Evolutionary conservation across 2,329 filamentous ascomycete genomes (phyloP), one percentile per base, ranked within the genome.

Genomic region (Neonectria neomacrospora): DNA sequence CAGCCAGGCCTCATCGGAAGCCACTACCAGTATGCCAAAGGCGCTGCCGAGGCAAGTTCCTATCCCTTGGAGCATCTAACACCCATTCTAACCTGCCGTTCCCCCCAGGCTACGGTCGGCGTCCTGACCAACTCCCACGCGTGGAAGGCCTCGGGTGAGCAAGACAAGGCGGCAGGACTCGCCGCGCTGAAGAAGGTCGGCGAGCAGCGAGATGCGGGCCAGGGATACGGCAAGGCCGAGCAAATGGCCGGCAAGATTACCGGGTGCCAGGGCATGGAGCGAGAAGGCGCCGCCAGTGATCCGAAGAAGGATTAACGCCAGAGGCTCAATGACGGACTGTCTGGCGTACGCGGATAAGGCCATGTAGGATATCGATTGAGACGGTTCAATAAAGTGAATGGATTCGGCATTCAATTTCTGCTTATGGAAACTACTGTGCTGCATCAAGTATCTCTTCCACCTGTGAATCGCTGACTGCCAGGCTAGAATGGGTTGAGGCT

Each of bases 211-310:
- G 86, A 91, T 68, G 74, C 84, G 1, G 72, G 76, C 6, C 79
- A 85, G 45, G 89, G 89, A 0, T 88, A 84, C 58, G 90, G 90
- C 37, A 87, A 85, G 71, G 81, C 82, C 3, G 90, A 93, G 75
- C 86, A 91, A 80, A 73, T 88, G 51, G 86, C 88, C 0, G 90
- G 90, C 6, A 86, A 85, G 72, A 77, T 85, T 1, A 84, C 87
- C 0, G 90, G 90, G 0, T 92, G 90, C 67, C 87, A 90, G 76
- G 90, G 90, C 0, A 92, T 92, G 90, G 80, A 86, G 76, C 82
- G 83, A 58, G 88, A 91, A 75, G 89, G 88, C 0, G 81, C 79
- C 14, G 82, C 80, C 18, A 89, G 85, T 71, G 78, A 76, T 58
- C 78, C 75, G 65, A 73, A 78, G 58, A 70, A 73, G 30, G 70